Evolutionary conservation across 495 filamentous ascomycete species (phyloP).

Genomic region (Daldinia vernicosa): DNA sequence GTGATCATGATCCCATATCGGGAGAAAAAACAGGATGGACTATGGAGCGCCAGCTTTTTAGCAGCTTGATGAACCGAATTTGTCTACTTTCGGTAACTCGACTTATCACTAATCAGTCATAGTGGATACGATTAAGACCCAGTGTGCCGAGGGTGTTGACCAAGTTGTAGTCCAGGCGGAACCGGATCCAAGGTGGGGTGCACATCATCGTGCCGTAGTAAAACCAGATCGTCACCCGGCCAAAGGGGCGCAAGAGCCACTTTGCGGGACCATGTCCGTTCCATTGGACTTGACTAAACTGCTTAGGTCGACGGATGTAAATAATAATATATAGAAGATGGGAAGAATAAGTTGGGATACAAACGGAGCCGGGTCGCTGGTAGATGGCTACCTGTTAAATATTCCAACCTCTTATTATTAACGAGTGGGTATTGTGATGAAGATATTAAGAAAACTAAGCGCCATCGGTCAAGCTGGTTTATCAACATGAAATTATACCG

Average conservation of each 20-base stretch:
- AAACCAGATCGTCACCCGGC: conserved; percentile 43
- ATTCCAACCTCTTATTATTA: conserved; percentile 25
- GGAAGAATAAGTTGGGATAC: conserved; percentile 24
- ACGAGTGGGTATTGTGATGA: neutral
- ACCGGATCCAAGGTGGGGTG: conserved; percentile 18
- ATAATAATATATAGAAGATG: conserved; percentile 18
- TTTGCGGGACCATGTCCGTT: conserved; percentile 25
- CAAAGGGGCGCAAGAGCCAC: conserved; percentile 40
- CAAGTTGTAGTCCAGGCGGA: conserved; percentile 20
- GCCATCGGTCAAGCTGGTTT: neutral
- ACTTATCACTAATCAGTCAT: conserved; percentile 9
- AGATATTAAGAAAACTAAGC: neutral
- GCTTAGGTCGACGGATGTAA: conserved; percentile 18
- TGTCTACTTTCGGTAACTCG: conserved; percentile 2
- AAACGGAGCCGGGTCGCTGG: conserved; percentile 29
- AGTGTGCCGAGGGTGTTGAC: conserved; percentile 10
- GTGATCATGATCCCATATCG: conserved; percentile 35
- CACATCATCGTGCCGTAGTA: conserved; percentile 17
- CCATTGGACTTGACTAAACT: conserved; percentile 1
- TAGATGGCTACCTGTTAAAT: conserved; percentile 21
- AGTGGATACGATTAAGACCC: conserved; percentile 13
- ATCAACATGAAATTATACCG: neutral
- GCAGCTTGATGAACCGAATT: conserved; percentile 22
- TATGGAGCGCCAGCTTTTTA: conserved; percentile 16
- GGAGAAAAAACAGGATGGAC: conserved; percentile 30